Evolutionary conservation across 306 rosid genomes (phyloP), one percentile per base, ranked within the genome.

Genomic region (Glycyrrhiza uralensis): DNA sequence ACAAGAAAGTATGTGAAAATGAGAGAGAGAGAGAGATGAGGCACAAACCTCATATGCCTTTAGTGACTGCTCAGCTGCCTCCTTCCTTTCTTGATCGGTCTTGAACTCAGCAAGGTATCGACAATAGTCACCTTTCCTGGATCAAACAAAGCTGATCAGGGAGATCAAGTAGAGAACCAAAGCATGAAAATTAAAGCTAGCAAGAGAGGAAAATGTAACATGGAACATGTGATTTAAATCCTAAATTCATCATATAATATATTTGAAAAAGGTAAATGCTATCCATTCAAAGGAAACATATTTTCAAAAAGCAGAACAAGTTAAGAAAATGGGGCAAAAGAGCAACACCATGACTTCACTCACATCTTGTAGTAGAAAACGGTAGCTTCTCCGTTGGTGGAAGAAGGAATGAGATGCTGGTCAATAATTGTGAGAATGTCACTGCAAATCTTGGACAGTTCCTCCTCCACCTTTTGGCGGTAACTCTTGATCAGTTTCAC

Each of bases 321-420:
- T 56, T 35, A 76, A 47, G 62, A 19, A 45, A 47, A 36, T 23
- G 28, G 2, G 28, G 2, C 30, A 66, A 28, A 61, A 24, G 36
- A 15, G 74, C n/a, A 8, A 5, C 36, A 76, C 70, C 12, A 56
- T 50, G 74, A 81, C 93, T n/a, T n/a, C n/a, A n/a, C n/a, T 79
- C 79, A 93, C 98, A 93, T 93, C 72, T 90, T 93, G 82, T 88
- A 87, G 82, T 90, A 90, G 85, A 93, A 93, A 81, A 93, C 98
- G 1, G 93, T 86, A 66, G 98, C 97, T 85, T 93, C 98, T 63
- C 96, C 93, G 0, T 92, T 71, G 60, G 84, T 45, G 63, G 97
- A 86, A 81, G 92, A 74, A 35, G 96, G 97, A 58, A 93, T 71
- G 23, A 93, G 88, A 56, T 93, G 93, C 73, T 86, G 38, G 83